Base-by-base conservation (phyloP, 2,329 filamentous ascomycete species). In the Mollisia scopiformis region DNA sequence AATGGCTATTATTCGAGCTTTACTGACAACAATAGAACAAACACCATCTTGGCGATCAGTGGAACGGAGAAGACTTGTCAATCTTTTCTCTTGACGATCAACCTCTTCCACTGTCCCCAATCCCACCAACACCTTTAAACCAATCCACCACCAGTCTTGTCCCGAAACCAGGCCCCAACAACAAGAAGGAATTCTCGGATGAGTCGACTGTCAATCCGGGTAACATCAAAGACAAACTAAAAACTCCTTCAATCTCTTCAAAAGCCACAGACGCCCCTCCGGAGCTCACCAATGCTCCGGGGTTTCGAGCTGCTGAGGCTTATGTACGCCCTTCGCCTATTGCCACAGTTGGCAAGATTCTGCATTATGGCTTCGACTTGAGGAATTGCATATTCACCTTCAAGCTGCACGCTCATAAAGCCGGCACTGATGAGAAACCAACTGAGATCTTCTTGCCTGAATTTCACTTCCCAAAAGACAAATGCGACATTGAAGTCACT, bases 1-100 rank as follows among this genome's bases (percentile, higher is more conserved):
- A 37, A 51, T 23, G 3, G n/a, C 39, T 35, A 10, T 33, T 49
- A n/a, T 53, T 13, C 16, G 30, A 8, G 49, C 21, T 55, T 31
- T 51, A 64, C 64, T 77, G 59, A 63, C 39, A 46, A 59, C 37
- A 11, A 8, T 33, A 91, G 83, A 99, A 98, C 73, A 89, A 89
- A 63, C 95, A 99, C 73, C 82, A 89, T 71, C 89, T 91, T 77
- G 95, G 95, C 57, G 95, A 99, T 71, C 87, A 92, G 66, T 99
- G 95, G 95, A 99, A 99, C 68, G 95, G 95, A 50, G 95, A 99
- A 75, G 95, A 99, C 74, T 78, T 99, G 33, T 97, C 93, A 5
- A 95, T 99, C 57, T 90, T 88, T 73, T 97, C 92, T 0, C 69
- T 86, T 5, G 93, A 99, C 72, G 96, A 99, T 75, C 88, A 87